Evolutionary conservation across 2,329 filamentous ascomycete genomes (phyloP).

Genomic region (Ilyonectria robusta): DNA sequence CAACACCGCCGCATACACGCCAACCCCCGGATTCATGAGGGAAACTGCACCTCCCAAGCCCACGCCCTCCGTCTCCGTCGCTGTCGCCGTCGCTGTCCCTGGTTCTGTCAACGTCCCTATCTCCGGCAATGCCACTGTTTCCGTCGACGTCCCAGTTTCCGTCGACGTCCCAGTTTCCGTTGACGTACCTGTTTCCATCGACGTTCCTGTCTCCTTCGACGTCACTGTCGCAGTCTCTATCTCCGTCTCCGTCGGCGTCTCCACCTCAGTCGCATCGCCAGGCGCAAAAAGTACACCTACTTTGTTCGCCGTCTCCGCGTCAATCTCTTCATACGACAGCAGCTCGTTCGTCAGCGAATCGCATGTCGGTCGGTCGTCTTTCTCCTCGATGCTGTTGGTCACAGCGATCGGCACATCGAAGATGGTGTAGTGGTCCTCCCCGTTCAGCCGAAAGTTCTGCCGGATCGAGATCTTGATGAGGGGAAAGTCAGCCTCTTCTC

Average conservation of each 20-base stretch:
- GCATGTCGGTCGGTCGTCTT: conserved; percentile 61
- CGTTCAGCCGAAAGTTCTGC: conserved; percentile 78
- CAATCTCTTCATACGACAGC: conserved; percentile 61
- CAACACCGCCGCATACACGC: conserved; percentile 20
- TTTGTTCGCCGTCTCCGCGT: conserved; percentile 58
- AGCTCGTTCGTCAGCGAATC: conserved; percentile 67
- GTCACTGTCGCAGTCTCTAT: no score
- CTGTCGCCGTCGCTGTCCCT: conserved; percentile 49
- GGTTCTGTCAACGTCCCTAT: no score
- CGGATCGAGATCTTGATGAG: conserved; percentile 74
- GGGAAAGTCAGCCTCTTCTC: conserved; percentile 11
- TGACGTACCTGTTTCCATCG: no score
- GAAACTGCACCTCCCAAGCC: conserved; percentile 26
- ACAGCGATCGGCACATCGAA: conserved; percentile 79
- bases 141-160: no score
- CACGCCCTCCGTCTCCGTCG: neutral
- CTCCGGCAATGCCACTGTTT: no score
- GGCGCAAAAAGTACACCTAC: conserved; percentile 67
- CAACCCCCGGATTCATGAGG: conserved; percentile 2
- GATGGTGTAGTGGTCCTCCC: conserved; percentile 75
- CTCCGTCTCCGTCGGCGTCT: conserved; percentile 38
- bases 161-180: no score
- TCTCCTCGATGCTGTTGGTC: conserved; percentile 72
- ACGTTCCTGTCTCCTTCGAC: no score
- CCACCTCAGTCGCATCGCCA: conserved; percentile 63